Base-by-base conservation (phyloP, 306 rosid genomes). In the Casuarina glauca region DNA sequence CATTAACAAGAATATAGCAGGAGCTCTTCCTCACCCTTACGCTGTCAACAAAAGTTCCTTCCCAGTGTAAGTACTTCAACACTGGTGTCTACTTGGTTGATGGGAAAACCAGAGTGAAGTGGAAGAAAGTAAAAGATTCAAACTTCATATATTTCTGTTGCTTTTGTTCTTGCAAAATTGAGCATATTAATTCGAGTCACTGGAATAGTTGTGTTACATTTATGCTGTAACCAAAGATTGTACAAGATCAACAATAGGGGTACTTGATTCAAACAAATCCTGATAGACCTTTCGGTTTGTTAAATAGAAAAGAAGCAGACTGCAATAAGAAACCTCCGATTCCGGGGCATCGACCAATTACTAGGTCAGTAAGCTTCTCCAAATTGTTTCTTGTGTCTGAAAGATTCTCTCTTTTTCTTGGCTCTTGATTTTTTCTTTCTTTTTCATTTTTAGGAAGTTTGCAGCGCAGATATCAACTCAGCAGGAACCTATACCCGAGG, bases 391-490 rank as follows among this genome's bases (percentile, higher is more conserved):
- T 72, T 41, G 39, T 15, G 77, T 46, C 7, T 3, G 10, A 8
- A 15, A 39, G 36, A 9, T 66, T 80, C 13, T 36, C 7, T 54
- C 36, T 55, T 9, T 64, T 19, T 15, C 54, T 63, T 64, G 45
- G 20, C 52, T 45, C 50, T 38, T 41, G 20, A 54, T 51, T 8
- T 12, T 44, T 12, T 4, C 3, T 62, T 62, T 62, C 0, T 46
- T 7, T 48, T 60, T 43, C 17, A 12, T n/a, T 41, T 53, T 42
- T 62, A 38, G 66, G 39, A 84, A 83, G 79, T 80, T 86, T 82
- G 88, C 92, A 36, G 86, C 91, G 16, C 86, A 88, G 76, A 69
- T 88, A 68, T 84, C 85, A 32, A 82, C 75, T 63, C 74, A 69
- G 4, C 84, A 79, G 78, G 79, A 78, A 70, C 53, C 44, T 32